Conservation (phyloP, 1,139 yeast species). For the Entelexis sorbosivorans region DNA sequence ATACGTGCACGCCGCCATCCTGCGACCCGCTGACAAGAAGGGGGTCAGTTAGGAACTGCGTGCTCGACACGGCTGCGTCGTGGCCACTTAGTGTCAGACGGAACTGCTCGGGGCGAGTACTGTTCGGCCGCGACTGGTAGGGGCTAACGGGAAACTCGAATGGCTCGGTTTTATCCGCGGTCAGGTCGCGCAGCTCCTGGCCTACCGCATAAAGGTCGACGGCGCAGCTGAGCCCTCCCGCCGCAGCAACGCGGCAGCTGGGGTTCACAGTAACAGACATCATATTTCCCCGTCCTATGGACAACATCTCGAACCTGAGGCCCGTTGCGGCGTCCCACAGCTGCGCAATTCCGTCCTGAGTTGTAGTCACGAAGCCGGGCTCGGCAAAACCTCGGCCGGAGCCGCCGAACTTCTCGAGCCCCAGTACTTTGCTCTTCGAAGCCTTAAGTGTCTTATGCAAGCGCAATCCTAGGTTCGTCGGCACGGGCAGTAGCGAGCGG, state of each 20-base stretch:
- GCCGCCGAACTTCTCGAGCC: constrained; percentile 3
- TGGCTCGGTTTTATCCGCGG: background rate
- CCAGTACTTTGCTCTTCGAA: constrained; percentile 4
- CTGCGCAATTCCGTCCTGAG: constrained; percentile 18
- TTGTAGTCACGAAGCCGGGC: constrained; percentile 10
- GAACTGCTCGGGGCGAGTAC: constrained; percentile 2
- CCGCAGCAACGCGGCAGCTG: constrained; percentile 17
- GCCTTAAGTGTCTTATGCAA: background rate
- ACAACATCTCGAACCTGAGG: constrained; percentile 18
- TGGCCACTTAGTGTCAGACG: constrained; percentile 13
- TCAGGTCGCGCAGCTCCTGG: constrained; percentile 8
- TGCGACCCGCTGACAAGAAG: constrained; percentile 11
- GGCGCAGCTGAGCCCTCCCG: constrained; percentile 22
- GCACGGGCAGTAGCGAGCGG: background rate
- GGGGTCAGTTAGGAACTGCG: constrained; percentile 10
- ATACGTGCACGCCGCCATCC: constrained; percentile 11
- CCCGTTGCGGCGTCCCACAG: constrained; percentile 20
- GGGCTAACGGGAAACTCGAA: background rate
- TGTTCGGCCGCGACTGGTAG: background rate
- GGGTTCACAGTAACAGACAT: constrained; percentile 13
- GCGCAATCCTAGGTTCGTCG: background rate
- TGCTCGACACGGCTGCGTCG: constrained; percentile 12
- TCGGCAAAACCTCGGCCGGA: background rate
- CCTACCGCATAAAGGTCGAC: constrained; percentile 20
- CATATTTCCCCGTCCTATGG: constrained; percentile 17